These are phyloP conservation scores for Metschnikowia gelsemii DNA, from an alignment of 805 yeast genomes.

Conservation along the genomic window DNA sequence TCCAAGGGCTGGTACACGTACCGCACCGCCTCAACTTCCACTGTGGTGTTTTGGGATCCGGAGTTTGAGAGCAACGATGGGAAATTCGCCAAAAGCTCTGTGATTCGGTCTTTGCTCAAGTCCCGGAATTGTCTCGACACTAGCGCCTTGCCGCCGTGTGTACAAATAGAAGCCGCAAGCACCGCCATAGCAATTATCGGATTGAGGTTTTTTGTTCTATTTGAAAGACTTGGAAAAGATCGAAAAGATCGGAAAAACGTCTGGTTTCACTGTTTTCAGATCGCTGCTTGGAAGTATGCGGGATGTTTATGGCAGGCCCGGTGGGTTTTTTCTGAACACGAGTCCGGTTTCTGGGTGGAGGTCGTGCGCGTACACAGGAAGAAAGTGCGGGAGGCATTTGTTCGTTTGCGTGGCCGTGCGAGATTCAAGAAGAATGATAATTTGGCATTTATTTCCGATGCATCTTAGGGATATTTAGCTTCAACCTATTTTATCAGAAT, in stretches of 20 bases:
- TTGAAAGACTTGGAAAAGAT: no score
- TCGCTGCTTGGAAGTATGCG: no score
- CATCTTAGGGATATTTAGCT: no score
- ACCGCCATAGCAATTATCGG: constrained; percentile 54
- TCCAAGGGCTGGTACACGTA: constrained; percentile 96
- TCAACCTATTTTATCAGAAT: no score
- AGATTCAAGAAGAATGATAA: not conserved
- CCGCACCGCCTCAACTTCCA: constrained; percentile 88
- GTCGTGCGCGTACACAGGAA: constrained; percentile 18
- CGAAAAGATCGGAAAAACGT: no score
- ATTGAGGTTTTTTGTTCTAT: not conserved
- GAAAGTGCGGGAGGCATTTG: no score
- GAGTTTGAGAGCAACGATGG: constrained; percentile 73
- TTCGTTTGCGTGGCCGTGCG: constrained; percentile 1
- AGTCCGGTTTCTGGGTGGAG: constrained; percentile 7
- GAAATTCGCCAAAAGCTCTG: constrained; percentile 80
- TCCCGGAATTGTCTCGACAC: constrained; percentile 91
- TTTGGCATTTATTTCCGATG: no score
- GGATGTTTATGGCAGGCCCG: not conserved
- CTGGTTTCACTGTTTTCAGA: no score
- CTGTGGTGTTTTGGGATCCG: constrained; percentile 83
- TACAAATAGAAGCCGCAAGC: constrained; percentile 91
- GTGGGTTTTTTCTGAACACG: constrained; percentile 8
- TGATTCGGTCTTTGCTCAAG: constrained; percentile 77
- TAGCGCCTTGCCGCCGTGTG: constrained; percentile 90